Base-by-base conservation (phyloP, 78 protist genomes). In the Creolimax fragrantissima region DNA sequence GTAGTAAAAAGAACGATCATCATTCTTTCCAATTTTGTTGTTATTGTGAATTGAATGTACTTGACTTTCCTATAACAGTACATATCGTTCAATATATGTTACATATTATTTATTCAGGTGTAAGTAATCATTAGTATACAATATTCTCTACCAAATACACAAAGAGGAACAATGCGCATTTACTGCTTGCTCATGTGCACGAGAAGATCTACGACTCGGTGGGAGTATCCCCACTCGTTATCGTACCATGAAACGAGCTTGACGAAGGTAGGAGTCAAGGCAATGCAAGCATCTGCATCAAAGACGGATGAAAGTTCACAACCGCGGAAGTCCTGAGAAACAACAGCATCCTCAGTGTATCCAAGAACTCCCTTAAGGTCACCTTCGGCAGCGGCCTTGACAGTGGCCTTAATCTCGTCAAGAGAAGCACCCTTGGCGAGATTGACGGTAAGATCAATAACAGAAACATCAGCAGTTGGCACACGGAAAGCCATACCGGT, bases 401-500 rank as follows among this genome's bases (percentile, higher is more conserved):
- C 17, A 58, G 92, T 94, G 2, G 89, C 93, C 89, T 94, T 89
- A 95, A 99, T 98, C 45, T 96, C 96, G 45, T 98, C 99, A 84
- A 96, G 96, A 42, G 97, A 44, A 91, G 99, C 98, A 5, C 89
- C 37, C 93, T 94, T 98, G 42, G 67, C 96, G 32, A 98, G 95
- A 36, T 93, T 47, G 90, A 44, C 41, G 42, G 99, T 98, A 45
- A 99, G 96, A 91, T 99, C 99, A 85, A 99, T 99, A 45, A 98
- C 99, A 4, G 99, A 99, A 42, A 98, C 99, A 93, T 98, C 98
- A 39, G 96, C 95, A 41, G 97, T 97, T 91, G 99, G 99, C 44
- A 99, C 99, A 90, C 99, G 99, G 99, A 99, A 98, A 86, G 99
- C 93, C 99, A 99, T 99, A 90, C 99, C 99, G 1, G 99, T 99